A percentile compares a stretch with the other conserved stretches of the same genome.
These are phyloP conservation scores for Acephala macrosclerotiorum DNA, from an alignment of 2,329 filamentous ascomycete genomes.

Conservation along the genomic window DNA sequence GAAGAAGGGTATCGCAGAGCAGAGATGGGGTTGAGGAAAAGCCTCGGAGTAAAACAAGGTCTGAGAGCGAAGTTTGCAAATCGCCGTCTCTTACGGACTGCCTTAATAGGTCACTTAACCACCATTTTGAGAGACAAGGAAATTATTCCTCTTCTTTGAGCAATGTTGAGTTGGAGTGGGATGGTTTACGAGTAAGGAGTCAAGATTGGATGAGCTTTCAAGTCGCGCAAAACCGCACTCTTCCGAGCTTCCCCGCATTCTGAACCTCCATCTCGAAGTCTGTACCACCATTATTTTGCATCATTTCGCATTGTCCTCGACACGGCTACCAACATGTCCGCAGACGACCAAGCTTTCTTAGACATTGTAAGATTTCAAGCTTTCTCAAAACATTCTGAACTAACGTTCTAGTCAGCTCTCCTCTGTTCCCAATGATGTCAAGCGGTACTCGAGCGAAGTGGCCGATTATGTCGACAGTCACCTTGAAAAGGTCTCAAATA, in stretches of 20 bases:
- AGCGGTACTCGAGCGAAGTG: constrained; percentile 73
- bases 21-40: not conserved
- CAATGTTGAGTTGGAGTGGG: not conserved
- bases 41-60: not conserved
- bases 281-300: constrained; percentile 4
- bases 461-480: constrained; percentile 83
- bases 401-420: constrained; percentile 52
- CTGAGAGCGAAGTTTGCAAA: not conserved
- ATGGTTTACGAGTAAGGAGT: not conserved
- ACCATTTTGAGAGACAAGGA: not conserved
- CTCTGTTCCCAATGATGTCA: constrained; percentile 69
- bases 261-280: not conserved
- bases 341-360: constrained; percentile 80
- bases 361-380: constrained; percentile 67
- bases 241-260: constrained; percentile 9
- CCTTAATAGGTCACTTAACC: not conserved
- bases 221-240: not conserved
- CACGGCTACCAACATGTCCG: constrained; percentile 67
- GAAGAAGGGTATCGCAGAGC: not conserved
- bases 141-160: not conserved
- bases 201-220: not conserved
- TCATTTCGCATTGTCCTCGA: constrained; percentile 12
- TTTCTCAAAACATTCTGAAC: constrained; percentile 13
- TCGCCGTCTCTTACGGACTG: not conserved
- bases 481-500: constrained; percentile 77